Conservation (phyloP, 2,329 filamentous ascomycete species). For the Lachnellula occidentalis region DNA sequence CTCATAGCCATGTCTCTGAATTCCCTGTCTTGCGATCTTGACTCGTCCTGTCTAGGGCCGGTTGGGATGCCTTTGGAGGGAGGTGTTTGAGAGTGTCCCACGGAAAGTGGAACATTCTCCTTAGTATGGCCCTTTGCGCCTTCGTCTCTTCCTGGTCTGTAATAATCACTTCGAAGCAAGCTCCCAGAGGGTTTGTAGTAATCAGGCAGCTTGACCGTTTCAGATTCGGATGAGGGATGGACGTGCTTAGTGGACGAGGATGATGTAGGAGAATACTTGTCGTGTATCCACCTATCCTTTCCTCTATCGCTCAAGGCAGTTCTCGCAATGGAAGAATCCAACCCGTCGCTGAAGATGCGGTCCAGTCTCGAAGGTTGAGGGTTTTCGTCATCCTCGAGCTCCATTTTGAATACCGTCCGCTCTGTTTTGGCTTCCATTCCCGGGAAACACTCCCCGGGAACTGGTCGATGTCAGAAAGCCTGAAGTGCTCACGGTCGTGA, state of each 20-base stretch:
- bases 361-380: constrained; percentile 1
- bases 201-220: not conserved
- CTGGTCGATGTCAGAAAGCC: not conserved
- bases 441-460: constrained; percentile 3
- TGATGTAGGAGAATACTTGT: not conserved
- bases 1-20: not conserved
- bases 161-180: not conserved
- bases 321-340: not conserved
- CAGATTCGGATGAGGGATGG: not conserved
- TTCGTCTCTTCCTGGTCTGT: not conserved
- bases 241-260: not conserved
- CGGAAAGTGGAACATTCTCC: not conserved
- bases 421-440: not conserved
- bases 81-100: not conserved
- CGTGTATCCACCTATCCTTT: not conserved
- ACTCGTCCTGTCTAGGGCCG: too few species aligned
- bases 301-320: not conserved
- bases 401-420: not conserved
- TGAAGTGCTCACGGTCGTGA: too few species aligned
- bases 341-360: not conserved
- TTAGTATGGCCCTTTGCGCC: not conserved
- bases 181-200: not conserved
- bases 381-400: not conserved
- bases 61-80: not conserved
- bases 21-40: not conserved